phyloP scores from a whole-genome alignment of 2,329 filamentous ascomycete genomes.

The Aspergillus fischeri region DNA sequence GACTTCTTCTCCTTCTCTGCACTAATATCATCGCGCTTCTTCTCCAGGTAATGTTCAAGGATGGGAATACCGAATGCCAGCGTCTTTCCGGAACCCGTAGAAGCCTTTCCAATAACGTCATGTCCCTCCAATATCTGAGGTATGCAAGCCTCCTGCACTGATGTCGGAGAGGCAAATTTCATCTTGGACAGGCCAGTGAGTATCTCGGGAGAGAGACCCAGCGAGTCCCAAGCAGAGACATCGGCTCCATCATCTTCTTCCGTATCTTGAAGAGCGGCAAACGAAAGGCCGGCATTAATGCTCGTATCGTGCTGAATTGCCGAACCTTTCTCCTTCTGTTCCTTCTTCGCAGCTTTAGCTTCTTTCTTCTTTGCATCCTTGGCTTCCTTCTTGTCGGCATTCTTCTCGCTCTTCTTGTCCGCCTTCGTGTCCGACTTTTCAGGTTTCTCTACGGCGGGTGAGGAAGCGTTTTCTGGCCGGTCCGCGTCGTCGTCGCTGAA shows the following conservation, averaged over 20 bases:
- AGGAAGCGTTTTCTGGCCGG: constrained; percentile 11
- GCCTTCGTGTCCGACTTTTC: constrained; percentile 18
- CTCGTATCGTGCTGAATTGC: constrained; percentile 30
- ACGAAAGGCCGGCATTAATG: constrained; percentile 33
- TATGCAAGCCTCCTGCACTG: constrained; percentile 75
- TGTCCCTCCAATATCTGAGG: constrained; percentile 77
- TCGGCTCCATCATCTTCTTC: constrained; percentile 59
- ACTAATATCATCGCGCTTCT: constrained; percentile 21
- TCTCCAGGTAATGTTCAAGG: constrained; percentile 72
- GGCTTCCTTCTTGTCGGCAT: constrained; percentile 9
- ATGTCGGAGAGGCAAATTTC: constrained; percentile 74
- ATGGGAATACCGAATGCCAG: constrained; percentile 93
- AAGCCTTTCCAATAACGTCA: constrained; percentile 92
- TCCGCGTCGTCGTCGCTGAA: constrained; percentile 53
- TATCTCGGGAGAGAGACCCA: constrained; percentile 69
- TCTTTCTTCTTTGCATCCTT: constrained; percentile 21
- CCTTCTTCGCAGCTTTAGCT: constrained; percentile 25
- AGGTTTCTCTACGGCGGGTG: constrained; percentile 6
- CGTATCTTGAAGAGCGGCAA: constrained; percentile 35
- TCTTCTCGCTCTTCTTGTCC: constrained; percentile 10
- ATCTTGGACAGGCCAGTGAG: constrained; percentile 73
- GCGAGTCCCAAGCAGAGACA: constrained; percentile 70
- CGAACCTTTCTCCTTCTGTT: constrained; percentile 26
- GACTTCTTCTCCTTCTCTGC: constrained; percentile 36
- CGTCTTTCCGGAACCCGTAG: constrained; percentile 95